Base-by-base conservation (phyloP, 768 basidiomycete genomes). In the Boletus reticuloceps region DNA sequence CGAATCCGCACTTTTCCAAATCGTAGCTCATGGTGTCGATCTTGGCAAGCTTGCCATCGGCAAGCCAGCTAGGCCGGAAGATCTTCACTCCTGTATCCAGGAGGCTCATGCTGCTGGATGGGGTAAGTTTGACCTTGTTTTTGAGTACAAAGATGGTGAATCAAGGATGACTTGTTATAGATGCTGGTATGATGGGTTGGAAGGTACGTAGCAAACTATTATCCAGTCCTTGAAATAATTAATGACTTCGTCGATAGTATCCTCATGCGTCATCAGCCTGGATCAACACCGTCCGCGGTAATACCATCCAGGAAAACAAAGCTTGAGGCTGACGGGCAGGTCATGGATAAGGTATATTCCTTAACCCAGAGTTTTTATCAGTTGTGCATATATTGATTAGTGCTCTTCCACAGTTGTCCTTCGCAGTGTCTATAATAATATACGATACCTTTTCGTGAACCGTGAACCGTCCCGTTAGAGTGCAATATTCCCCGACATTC, bases 1-100 rank as follows among this genome's bases (percentile, higher is more conserved):
- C 2, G 54, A 69, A 20, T 72, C 76, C 3, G 68, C 76, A 0
- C 63, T 82, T 29, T 77, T 81, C 65, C 72, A 81, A 63, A 80
- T 81, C 54, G 65, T 74, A 22, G 76, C 76, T 4, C 79, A 72
- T 55, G 86, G 85, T 19, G 32, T 32, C 12, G 79, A 89, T 7
- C 69, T 85, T 41, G 68, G 79, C 66, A 38, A 38, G 37, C 37
- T 38, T 8, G 37, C 11, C 32, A 32, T 32, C 32, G 32, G 32
- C 32, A 32, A 32, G 32, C 32, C 32, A 32, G 32, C 10, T 32
- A 32, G 12, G 32, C 10, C 32, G 32, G 32, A 32, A 32, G 79
- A 78, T 3, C 74, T 91, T 16, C 79, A 82, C 1, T 69, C 68
- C 16, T 91, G 89, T 68, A 70, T 89, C 22, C 60, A 73, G 14